Percentiles rank a stretch among this genome's conserved stretches.
Conservation (phyloP, 2,329 filamentous ascomycete genomes). For the Gremmenia infestans region DNA sequence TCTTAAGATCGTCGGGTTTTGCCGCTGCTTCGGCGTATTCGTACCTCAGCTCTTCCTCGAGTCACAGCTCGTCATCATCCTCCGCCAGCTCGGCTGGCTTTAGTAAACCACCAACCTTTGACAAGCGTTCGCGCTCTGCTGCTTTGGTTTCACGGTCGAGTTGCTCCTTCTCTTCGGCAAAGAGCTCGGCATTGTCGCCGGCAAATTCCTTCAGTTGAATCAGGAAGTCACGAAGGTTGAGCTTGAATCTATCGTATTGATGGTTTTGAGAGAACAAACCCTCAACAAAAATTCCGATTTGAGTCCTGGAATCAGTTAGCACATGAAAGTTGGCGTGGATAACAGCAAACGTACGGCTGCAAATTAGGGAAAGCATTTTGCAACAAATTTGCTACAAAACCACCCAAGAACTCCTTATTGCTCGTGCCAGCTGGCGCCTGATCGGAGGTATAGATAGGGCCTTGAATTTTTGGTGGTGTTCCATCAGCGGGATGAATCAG, state of each 20-base stretch:
- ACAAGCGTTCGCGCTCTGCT: slow-evolving; percentile 83
- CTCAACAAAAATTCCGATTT: slow-evolving; percentile 87
- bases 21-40: slow-evolving; percentile 39
- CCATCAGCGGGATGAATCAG: slow-evolving; percentile 73
- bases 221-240: slow-evolving; percentile 92
- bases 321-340: slow-evolving; percentile 7
- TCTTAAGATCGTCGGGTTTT: slow-evolving; percentile 6
- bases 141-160: slow-evolving; percentile 80
- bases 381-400: slow-evolving; percentile 79
- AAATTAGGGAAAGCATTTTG: slow-evolving; percentile 92
- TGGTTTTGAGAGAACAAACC: slow-evolving; percentile 84
- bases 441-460: slow-evolving; percentile 81
- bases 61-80: slow-evolving; percentile 85
- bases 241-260: slow-evolving; percentile 89
- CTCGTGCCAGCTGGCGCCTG: slow-evolving; percentile 78
- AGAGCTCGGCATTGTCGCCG: slow-evolving; percentile 91
- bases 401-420: slow-evolving; percentile 86
- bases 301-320: slow-evolving; percentile 53
- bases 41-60: slow-evolving; percentile 60
- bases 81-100: slow-evolving; percentile 96
- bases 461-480: slow-evolving; percentile 76
- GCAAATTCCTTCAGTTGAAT: slow-evolving; percentile 96
- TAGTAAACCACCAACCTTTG: slow-evolving; percentile 91
- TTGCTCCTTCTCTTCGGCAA: slow-evolving; percentile 89
- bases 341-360: slow-evolving; percentile 62